Percentiles rank a stretch among this genome's conserved stretches.
phyloP scores from a whole-genome alignment of 1,284 basidiomycete genomes.

The Trichosporon ovoides region DNA sequence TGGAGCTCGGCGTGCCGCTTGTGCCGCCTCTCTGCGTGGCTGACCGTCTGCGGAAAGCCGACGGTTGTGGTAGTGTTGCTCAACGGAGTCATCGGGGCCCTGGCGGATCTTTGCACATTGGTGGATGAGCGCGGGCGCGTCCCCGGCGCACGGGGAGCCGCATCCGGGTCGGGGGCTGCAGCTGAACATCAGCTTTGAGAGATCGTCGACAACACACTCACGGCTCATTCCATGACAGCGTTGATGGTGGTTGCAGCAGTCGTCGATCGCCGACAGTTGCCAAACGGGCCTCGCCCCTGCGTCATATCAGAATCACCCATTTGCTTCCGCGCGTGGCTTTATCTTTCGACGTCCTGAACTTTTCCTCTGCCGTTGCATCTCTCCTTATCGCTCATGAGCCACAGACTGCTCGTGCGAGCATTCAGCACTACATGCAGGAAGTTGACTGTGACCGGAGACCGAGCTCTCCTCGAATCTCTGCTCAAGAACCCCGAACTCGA shows the following conservation, averaged over 20 bases:
- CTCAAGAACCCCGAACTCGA: conserved; percentile 36
- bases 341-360: not conserved
- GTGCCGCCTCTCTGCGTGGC: conserved; percentile 9
- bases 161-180: not conserved
- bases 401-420: not conserved
- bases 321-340: conserved; percentile 11
- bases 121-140: conserved; percentile 34
- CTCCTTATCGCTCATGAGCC: conserved; percentile 2
- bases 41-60: not conserved
- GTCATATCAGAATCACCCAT: not conserved
- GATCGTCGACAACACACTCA: not conserved
- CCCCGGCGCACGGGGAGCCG: not conserved
- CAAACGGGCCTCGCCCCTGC: not conserved
- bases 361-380: not conserved
- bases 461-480: conserved; percentile 14
- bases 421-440: conserved; percentile 5
- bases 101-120: conserved; percentile 21
- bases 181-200: not conserved
- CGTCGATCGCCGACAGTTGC: conserved; percentile 3
- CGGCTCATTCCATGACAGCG: conserved; percentile 18
- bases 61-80: conserved; percentile 18
- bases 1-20: conserved; percentile 5
- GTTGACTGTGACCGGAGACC: conserved; percentile 3
- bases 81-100: conserved; percentile 18
- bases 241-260: not conserved